Percentiles rank a stretch among this genome's conserved stretches.
Conservation (phyloP, 2,329 filamentous ascomycete genomes). For the Epichloe sibirici region DNA sequence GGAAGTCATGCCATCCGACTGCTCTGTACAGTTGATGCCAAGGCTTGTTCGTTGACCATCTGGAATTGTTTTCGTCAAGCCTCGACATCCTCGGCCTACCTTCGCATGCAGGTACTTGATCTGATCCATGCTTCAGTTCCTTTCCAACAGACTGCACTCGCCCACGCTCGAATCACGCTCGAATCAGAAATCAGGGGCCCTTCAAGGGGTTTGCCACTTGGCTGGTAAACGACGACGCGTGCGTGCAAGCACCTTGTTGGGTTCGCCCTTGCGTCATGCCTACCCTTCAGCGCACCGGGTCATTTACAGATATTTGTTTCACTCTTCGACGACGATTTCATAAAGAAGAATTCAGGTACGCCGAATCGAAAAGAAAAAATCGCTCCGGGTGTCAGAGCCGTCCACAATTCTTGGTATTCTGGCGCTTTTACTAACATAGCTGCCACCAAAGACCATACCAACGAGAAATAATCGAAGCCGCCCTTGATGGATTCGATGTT, state of each 20-base stretch:
- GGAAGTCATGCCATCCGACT: no score
- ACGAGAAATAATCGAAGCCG: constrained; percentile 74
- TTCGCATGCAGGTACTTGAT: neutral
- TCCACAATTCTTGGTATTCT: neutral
- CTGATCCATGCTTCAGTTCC: neutral
- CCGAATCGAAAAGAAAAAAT: neutral
- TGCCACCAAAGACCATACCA: constrained; percentile 58
- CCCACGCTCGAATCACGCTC: neutral
- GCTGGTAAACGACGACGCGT: neutral
- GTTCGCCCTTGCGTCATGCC: constrained; percentile 21
- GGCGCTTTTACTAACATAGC: neutral
- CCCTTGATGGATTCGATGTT: constrained; percentile 74
- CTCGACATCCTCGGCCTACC: neutral
- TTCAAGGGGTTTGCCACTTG: no score
- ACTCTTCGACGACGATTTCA: constrained; percentile 62
- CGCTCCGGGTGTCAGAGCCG: neutral
- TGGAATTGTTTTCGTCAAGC: neutral
- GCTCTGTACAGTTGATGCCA: no score
- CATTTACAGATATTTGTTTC: constrained; percentile 57
- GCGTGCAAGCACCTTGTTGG: neutral
- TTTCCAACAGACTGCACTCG: neutral
- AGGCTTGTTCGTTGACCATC: neutral
- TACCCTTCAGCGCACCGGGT: constrained; percentile 31
- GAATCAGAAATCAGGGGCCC: neutral
- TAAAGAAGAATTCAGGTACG: constrained; percentile 59